Conservation (phyloP, 164 flowering plant genomes). For the Chloranthus sessilifolius region DNA sequence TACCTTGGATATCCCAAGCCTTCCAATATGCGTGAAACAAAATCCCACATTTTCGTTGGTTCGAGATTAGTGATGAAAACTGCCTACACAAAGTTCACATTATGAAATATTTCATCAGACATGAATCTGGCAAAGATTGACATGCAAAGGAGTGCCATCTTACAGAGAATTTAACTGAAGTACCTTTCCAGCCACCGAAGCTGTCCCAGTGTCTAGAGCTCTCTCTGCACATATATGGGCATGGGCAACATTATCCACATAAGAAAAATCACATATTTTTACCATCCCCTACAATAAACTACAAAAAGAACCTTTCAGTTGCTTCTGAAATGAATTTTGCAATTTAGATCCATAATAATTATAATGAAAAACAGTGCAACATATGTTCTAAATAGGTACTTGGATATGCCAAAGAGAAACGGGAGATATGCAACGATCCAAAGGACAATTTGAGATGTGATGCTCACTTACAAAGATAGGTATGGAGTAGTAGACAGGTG, state of each 20-base stretch:
- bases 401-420: too few relatives aligned
- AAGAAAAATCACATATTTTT: slow-evolving; percentile 75
- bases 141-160: background rate
- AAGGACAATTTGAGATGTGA: too few relatives aligned
- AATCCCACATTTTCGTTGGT: slow-evolving; percentile 68
- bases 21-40: slow-evolving; percentile 49
- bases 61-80: slow-evolving; percentile 77
- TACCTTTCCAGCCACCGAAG: slow-evolving; percentile 85
- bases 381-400: too few relatives aligned
- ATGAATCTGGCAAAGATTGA: background rate
- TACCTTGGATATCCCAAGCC: slow-evolving; percentile 82
- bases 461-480: too few relatives aligned
- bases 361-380: too few relatives aligned
- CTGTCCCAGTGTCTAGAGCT: slow-evolving; percentile 46
- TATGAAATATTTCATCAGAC: background rate
- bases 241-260: slow-evolving; percentile 69
- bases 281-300: slow-evolving; percentile 80
- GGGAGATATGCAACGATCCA: too few relatives aligned
- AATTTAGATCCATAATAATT: too few relatives aligned
- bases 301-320: slow-evolving; percentile 41
- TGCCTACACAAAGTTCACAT: slow-evolving; percentile 39
- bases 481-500: too few relatives aligned
- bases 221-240: slow-evolving; percentile 81
- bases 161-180: background rate
- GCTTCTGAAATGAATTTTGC: too few relatives aligned